Percentiles rank a stretch among this genome's conserved stretches.
Evolutionary conservation across 257 asterid genomes (phyloP).

Genomic region (Solanum paucissectum): DNA sequence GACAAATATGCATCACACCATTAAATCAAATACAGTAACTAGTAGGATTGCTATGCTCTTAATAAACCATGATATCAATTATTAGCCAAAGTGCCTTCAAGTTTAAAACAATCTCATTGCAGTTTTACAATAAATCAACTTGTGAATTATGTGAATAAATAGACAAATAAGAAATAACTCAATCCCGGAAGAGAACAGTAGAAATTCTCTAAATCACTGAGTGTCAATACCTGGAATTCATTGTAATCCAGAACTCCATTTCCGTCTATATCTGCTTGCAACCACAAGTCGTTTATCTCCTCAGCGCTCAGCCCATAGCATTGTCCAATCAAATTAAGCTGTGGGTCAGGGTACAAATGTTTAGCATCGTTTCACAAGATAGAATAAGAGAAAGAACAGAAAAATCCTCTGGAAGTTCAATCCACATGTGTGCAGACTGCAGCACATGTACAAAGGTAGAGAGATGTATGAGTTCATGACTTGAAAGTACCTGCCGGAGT

Average conservation of each 20-base stretch:
- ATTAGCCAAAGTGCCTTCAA: not conserved
- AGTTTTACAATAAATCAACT: not conserved
- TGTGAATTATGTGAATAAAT: not conserved
- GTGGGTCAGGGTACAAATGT: slow-evolving; percentile 9
- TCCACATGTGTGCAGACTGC: not conserved
- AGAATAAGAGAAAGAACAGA: not conserved
- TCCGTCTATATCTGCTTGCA: slow-evolving; percentile 74
- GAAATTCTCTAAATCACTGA: not conserved
- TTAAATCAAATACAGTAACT: not conserved
- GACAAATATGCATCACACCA: not conserved
- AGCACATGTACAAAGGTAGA: not conserved
- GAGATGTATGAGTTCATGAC: not conserved
- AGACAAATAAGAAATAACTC: not conserved
- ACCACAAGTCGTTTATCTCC: slow-evolving; percentile 82
- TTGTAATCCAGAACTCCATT: slow-evolving; percentile 67
- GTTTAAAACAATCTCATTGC: not conserved
- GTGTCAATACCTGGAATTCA: slow-evolving; percentile 62
- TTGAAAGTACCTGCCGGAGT: slow-evolving; percentile 49
- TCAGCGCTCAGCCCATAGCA: slow-evolving; percentile 70
- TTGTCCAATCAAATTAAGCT: slow-evolving; percentile 89
- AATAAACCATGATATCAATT: not conserved
- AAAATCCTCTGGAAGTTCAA: not conserved
- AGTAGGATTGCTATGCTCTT: not conserved
- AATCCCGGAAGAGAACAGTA: not conserved
- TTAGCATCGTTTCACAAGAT: not conserved